Percentiles rank a stretch among this genome's conserved stretches.
phyloP scores from a whole-genome alignment of 306 rosid species.

The Rosa persica region DNA sequence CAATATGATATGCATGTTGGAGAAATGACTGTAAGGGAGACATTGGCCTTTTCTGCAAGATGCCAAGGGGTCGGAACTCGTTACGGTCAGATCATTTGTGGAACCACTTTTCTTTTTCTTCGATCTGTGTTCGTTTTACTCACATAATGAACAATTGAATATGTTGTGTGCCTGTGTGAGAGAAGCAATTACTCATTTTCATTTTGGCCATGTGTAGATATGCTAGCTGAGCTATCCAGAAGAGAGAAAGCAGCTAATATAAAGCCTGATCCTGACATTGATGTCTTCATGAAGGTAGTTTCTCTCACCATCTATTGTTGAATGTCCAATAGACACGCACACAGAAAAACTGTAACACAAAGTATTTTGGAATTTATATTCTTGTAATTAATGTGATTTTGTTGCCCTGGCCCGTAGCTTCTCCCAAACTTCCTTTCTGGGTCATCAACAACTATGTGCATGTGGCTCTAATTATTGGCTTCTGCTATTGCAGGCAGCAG shows the following conservation, averaged over 20 bases:
- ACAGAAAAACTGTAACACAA: no score
- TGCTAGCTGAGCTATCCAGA: constrained; percentile 46
- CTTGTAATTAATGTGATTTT: no score
- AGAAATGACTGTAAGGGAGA: constrained; percentile 57
- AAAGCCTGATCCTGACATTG: constrained; percentile 52
- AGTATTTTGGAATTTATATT: no score
- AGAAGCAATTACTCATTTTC: background rate
- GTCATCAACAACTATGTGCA: background rate
- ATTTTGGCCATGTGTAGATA: constrained; percentile 27
- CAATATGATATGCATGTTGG: constrained; percentile 47
- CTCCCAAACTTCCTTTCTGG: background rate
- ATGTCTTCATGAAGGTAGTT: constrained; percentile 49
- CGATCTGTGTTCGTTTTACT: background rate
- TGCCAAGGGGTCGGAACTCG: constrained; percentile 55
- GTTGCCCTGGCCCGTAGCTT: no score
- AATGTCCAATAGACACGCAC: background rate
- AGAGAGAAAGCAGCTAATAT: constrained; percentile 45
- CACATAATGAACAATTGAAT: no score
- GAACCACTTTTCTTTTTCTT: background rate
- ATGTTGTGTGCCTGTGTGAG: background rate
- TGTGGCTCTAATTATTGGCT: background rate
- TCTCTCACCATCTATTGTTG: no score
- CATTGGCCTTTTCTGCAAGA: constrained; percentile 51
- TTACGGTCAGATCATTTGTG: constrained; percentile 26
- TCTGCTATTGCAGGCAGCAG: constrained; percentile 30